Evolutionary conservation across 129 eudicot species (phyloP).

Genomic region (Deinandra increscens): DNA sequence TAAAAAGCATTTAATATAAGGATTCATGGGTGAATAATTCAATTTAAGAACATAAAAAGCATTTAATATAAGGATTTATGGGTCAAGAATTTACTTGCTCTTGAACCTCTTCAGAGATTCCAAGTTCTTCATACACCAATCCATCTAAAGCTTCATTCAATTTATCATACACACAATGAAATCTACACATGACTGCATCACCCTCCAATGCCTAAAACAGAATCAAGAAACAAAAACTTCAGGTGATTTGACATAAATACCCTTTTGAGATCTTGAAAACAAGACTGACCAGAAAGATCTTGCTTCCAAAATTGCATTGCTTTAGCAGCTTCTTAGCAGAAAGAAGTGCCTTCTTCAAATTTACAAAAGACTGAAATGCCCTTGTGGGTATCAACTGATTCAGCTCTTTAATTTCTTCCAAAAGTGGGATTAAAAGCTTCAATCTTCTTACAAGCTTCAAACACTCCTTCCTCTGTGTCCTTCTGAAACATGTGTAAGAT

Average conservation of each 20-base stretch:
- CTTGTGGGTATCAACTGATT: conserved; percentile 25
- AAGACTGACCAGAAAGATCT: conserved; percentile 57
- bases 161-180: conserved; percentile 61
- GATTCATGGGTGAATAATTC: not conserved
- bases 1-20: not conserved
- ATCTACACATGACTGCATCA: conserved; percentile 64
- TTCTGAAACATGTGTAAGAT: conserved; percentile 42
- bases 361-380: conserved; percentile 32
- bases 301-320: conserved; percentile 61
- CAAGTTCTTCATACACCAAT: conserved; percentile 58
- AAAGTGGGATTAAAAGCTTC: conserved; percentile 56
- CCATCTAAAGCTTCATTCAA: conserved; percentile 58
- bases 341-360: conserved; percentile 43
- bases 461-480: conserved; percentile 62
- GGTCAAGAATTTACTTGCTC: conserved; percentile 54
- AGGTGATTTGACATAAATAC: conserved; percentile 15
- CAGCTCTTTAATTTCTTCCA: conserved; percentile 58
- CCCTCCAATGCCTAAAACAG: conserved; percentile 55
- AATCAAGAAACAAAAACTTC: not conserved
- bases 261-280: conserved; percentile 26
- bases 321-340: conserved; percentile 58
- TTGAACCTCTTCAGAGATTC: conserved; percentile 72
- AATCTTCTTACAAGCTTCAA: conserved; percentile 55
- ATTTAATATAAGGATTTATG: not conserved
- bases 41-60: not conserved